phyloP scores from a whole-genome alignment of 2,329 filamentous ascomycete species.

The Aspergillus intermedius region DNA sequence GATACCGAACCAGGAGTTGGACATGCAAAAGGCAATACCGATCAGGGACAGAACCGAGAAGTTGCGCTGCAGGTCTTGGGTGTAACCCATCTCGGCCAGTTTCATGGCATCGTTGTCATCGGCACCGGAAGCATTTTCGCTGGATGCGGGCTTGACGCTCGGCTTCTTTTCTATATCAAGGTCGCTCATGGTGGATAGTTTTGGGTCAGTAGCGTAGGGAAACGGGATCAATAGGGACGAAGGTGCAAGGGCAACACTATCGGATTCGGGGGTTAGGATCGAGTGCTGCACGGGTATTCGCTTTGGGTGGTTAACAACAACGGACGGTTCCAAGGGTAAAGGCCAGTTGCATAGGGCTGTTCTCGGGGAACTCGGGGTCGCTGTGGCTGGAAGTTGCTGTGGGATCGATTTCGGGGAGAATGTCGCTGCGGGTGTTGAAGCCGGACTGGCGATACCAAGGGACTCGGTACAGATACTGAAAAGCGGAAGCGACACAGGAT shows the following conservation, averaged over 20 bases:
- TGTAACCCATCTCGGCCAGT: slow-evolving; percentile 44
- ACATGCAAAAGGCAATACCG: slow-evolving; percentile 47
- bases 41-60: slow-evolving; percentile 45
- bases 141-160: slow-evolving; percentile 9
- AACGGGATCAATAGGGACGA: background rate
- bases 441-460: background rate
- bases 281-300: slow-evolving; percentile 1
- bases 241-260: slow-evolving; percentile 10
- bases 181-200: slow-evolving; percentile 10
- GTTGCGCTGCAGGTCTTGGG: slow-evolving; percentile 40
- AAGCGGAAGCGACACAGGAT: background rate
- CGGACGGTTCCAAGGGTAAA: background rate
- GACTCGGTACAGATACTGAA: background rate
- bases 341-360: background rate
- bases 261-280: background rate
- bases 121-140: slow-evolving; percentile 8
- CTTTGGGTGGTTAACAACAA: background rate
- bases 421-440: background rate
- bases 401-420: background rate
- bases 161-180: slow-evolving; percentile 15
- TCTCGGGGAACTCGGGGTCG: background rate
- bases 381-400: background rate
- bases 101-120: slow-evolving; percentile 36
- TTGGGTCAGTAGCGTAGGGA: background rate
- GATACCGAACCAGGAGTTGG: slow-evolving; percentile 49